phyloP scores from a whole-genome alignment of 176 grass and related monocot species.

The Rhynchospora pubera region DNA sequence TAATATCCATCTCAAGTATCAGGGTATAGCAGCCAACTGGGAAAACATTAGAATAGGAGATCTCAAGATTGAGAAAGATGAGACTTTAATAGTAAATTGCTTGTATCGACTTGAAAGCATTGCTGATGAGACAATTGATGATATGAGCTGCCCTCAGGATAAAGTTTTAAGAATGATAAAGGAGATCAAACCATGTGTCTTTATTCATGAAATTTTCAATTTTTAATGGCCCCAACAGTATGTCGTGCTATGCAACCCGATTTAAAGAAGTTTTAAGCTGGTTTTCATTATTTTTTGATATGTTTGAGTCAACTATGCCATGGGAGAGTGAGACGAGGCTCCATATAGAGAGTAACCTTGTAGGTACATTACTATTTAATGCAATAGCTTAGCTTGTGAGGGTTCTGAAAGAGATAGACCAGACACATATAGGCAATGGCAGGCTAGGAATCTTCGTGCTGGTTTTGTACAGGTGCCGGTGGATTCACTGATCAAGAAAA shows the following conservation, averaged over 20 bases:
- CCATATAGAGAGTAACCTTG: not conserved
- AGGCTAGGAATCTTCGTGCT: not conserved
- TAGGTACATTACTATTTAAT: not conserved
- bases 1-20: slow-evolving; percentile 29
- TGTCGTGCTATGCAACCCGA: slow-evolving; percentile 27
- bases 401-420: not conserved
- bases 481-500: not conserved
- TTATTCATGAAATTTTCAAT: slow-evolving; percentile 29
- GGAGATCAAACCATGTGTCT: slow-evolving; percentile 32
- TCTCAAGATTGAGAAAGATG: slow-evolving; percentile 31
- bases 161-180: slow-evolving; percentile 26
- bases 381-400: slow-evolving; percentile 13
- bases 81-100: slow-evolving; percentile 30
- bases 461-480: not conserved
- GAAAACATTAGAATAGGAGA: slow-evolving; percentile 30
- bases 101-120: slow-evolving; percentile 22
- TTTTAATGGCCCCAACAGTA: slow-evolving; percentile 26
- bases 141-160: slow-evolving; percentile 17
- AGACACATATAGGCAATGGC: not conserved
- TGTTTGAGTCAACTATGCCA: not conserved
- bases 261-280: slow-evolving; percentile 34
- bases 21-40: slow-evolving; percentile 33
- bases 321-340: not conserved
- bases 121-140: slow-evolving; percentile 20
- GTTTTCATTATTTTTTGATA: not conserved